Base-by-base conservation (phyloP, 192 early-diverging fungal genomes). In the Coemansia sp. region DNA sequence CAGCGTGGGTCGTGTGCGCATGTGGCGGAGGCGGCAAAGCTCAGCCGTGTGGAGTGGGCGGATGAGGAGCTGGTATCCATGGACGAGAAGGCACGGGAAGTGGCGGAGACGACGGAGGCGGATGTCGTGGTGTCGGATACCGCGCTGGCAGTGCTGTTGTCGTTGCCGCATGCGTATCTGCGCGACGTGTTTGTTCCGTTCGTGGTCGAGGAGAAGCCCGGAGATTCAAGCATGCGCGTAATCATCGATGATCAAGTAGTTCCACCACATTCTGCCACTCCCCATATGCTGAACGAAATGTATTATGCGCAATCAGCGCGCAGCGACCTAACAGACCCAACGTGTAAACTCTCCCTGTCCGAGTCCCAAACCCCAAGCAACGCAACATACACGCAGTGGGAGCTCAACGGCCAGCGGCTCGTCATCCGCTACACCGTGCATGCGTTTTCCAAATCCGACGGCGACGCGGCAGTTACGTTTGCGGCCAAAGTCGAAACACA, bases 331-430 rank as follows among this genome's bases (percentile, higher is more conserved):
- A 45, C 49, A 3, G 68, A 71, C 49, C 35, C 29, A 20, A 55
- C 37, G 37, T 57, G 41, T 27, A 43, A 47, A 18, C 49, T 68
- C 6, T 59, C 62, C 51, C 65, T 68, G 55, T 41, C n/a, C 1
- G 56, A 13, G 0, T 4, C 45, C 12, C 35, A 22, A 12, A 12
- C 12, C 35, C n/a, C 50, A 12, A 66, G 26, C 20, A 75, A 75
- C 51, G 67, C 67, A 10, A 80, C 62, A 19, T 80, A 80, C 38
- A 80, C 78, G 27, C 47, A 74, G 64, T 80, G 78, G 78, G 78
- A 71, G 58, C 61, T 80, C 49, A 68, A 72, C 37, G 78, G 57
- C 7, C 63, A 65, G 43, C 68, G 78, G 0, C 27, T 80, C 9
- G 47, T 80, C 9, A 59, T 80, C 24, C 72, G 78, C 16, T 80